Percentiles rank a stretch among this genome's conserved stretches.
phyloP scores from a whole-genome alignment of 176 grass and related monocot genomes.

The Melocanna baccifera region DNA sequence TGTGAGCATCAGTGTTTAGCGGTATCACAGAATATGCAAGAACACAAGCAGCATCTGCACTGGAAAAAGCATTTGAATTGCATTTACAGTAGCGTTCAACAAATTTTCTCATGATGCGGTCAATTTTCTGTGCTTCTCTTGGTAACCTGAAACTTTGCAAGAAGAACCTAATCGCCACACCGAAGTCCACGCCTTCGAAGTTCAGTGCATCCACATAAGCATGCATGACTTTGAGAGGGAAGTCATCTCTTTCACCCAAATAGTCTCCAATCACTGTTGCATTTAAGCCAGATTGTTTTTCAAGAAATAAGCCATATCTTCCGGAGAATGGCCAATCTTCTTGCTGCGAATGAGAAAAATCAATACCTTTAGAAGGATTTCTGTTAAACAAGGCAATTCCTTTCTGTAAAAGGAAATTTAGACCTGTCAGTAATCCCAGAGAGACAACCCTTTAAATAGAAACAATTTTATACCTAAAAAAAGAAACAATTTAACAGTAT shows the following conservation, averaged over 20 bases:
- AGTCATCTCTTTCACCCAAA: constrained; percentile 92
- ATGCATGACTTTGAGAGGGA: constrained; percentile 96
- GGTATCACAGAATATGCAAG: constrained; percentile 98
- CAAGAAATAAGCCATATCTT: constrained; percentile 80
- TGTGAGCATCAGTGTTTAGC: constrained; percentile 97
- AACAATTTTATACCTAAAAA: background rate
- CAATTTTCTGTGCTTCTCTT: constrained; percentile 99
- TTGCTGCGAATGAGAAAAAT: constrained; percentile 85
- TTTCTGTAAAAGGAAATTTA: constrained; percentile 62
- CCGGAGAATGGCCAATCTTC: constrained; percentile 73
- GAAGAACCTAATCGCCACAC: constrained; percentile 89
- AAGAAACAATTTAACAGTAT: background rate
- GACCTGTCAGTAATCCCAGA: background rate
- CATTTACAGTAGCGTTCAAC: constrained; percentile 95
- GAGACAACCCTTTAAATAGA: background rate
- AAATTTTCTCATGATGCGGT: constrained; percentile 98
- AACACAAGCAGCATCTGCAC: constrained; percentile 96
- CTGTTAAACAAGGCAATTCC: constrained; percentile 88
- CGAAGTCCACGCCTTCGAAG: constrained; percentile 84
- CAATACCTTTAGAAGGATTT: constrained; percentile 94
- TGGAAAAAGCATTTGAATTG: constrained; percentile 75
- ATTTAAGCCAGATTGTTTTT: constrained; percentile 77
- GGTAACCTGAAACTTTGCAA: constrained; percentile 89
- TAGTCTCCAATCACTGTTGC: constrained; percentile 89
- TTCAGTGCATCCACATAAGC: constrained; percentile 91